Evolutionary conservation across 495 filamentous ascomycete species (phyloP).

Genomic region (Hypoxylon fragiforme): DNA sequence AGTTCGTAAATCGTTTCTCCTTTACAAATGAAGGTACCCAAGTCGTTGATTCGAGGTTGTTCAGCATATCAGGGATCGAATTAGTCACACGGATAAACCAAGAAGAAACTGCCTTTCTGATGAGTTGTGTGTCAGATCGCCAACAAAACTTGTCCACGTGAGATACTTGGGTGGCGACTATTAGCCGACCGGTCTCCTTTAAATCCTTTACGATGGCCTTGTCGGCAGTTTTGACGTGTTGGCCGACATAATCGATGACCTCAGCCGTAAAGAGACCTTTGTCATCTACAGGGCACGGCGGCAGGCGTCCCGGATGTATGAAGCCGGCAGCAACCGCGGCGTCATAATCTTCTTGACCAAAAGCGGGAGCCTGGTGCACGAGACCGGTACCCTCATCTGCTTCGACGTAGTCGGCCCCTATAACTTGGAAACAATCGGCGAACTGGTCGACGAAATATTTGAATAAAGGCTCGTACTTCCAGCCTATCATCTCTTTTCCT

Average conservation of each 20-base stretch:
- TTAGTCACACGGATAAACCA: slow-evolving; percentile 92
- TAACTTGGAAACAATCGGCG: slow-evolving; percentile 86
- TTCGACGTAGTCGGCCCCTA: slow-evolving; percentile 89
- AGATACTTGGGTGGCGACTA: slow-evolving; percentile 87
- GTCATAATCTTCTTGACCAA: slow-evolving; percentile 96
- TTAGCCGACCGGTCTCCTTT: slow-evolving; percentile 75
- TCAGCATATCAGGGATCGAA: slow-evolving; percentile 86
- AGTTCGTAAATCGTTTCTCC: slow-evolving; percentile 79
- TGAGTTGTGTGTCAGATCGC: slow-evolving; percentile 92
- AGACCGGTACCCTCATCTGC: slow-evolving; percentile 92
- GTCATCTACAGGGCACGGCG: slow-evolving; percentile 89
- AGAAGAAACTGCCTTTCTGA: slow-evolving; percentile 89
- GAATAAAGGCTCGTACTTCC: slow-evolving; percentile 91
- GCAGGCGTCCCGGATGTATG: slow-evolving; percentile 72
- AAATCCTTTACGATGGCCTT: slow-evolving; percentile 92
- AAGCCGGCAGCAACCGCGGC: slow-evolving; percentile 77
- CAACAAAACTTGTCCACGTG: slow-evolving; percentile 97
- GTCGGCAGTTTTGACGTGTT: slow-evolving; percentile 93
- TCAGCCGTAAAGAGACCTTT: slow-evolving; percentile 78
- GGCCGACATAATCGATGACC: slow-evolving; percentile 82
- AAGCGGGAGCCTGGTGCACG: slow-evolving; percentile 93
- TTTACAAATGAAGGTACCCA: slow-evolving; percentile 95
- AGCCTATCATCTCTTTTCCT: slow-evolving; percentile 86
- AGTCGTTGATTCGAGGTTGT: slow-evolving; percentile 86
- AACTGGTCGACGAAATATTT: slow-evolving; percentile 93